Evolutionary conservation across 2,329 filamentous ascomycete genomes (phyloP), one percentile per base, ranked within the genome.

Genomic region (Aspergillus ochraceus): DNA sequence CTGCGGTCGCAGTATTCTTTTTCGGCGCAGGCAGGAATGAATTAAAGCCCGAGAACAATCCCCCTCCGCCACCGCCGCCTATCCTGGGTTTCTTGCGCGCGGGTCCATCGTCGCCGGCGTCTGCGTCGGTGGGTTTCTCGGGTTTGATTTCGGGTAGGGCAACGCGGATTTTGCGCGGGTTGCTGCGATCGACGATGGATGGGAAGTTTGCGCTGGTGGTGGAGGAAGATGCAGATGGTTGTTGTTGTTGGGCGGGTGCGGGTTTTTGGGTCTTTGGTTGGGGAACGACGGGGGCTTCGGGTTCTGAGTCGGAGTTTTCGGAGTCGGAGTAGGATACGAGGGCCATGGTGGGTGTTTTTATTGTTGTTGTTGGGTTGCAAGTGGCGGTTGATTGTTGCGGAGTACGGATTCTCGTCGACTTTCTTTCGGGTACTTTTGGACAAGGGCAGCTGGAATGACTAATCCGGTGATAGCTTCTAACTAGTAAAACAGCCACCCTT

Each of bases 1-100:
- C 32, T 22, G 70, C 58, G 39, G 67, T 57, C 42, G 64, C 57
- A 45, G 63, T 58, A 59, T 68, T 64, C 60, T 82, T 81, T 71
- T 97, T 98, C 4, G 94, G 93, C 26, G 93, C 83, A 2, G 94
- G 94, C 20, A 98, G 83, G 66, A 97, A 87, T 2, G 92, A 88
- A 73, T 94, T 95, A 80, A 97, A 95, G 2, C 88, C 90, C 54
- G 90, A 84, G 68, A 96, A 93, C 4, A 84, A 83, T 29, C 88
- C 86, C n/a, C 81, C 83, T 26, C 87, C 86, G 3, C 84, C 83
- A 26, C 87, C 86, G 3, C 84, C 84, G 22, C 81, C 83, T 1
- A 85, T 85, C 53, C 87, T 87, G 19, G 85, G 82, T 60, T 89
- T 88, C 73, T 97, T 97, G 1, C 88, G 82, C 0, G 90, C 89